phyloP scores from a whole-genome alignment of 192 early-diverging fungal genomes.

The Coemansia sp. region DNA sequence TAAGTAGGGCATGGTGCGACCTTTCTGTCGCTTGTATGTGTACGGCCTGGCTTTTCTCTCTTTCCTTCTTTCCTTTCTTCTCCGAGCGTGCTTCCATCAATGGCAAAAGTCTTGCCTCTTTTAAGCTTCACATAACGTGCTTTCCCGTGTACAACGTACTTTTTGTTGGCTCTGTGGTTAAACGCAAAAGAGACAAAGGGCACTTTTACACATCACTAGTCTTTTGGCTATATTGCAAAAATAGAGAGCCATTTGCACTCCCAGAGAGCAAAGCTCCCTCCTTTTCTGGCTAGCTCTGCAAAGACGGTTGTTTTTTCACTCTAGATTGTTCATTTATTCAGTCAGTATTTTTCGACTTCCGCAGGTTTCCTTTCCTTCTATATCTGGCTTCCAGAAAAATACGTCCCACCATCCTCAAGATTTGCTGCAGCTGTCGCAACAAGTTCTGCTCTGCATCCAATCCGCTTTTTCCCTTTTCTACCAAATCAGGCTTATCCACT shows the following conservation, averaged over 20 bases:
- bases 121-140: background rate
- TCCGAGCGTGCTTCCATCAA: background rate
- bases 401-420: background rate
- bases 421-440: background rate
- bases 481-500: background rate
- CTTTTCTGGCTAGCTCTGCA: background rate
- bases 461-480: background rate
- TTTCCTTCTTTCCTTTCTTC: background rate
- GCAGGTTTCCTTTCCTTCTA: background rate
- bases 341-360: background rate
- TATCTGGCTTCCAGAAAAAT: background rate
- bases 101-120: background rate
- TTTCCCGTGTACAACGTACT: background rate
- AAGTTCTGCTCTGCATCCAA: background rate
- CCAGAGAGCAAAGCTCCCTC: background rate
- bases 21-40: background rate
- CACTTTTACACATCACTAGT: background rate
- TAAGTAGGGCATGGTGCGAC: conserved; percentile 1
- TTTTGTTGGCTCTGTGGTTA: background rate
- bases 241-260: background rate
- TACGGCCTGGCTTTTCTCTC: background rate
- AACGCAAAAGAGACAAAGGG: background rate
- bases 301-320: background rate
- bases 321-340: background rate
- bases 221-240: background rate